A percentile compares a stretch with the other conserved stretches of the same genome.
phyloP scores from a whole-genome alignment of 306 rosid species.

The Crotalaria pallida region DNA sequence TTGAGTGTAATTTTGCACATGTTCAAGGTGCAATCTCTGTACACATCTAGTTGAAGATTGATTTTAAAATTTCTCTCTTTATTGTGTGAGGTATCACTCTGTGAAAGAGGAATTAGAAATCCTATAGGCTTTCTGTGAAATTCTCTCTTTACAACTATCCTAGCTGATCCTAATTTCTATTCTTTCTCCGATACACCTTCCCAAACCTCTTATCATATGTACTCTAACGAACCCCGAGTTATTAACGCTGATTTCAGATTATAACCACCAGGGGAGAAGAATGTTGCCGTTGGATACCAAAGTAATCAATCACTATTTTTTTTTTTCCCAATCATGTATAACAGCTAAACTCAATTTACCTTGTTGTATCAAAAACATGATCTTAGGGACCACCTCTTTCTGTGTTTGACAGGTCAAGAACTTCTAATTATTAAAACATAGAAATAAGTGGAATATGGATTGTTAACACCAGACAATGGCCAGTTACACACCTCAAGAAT shows the following conservation, averaged over 20 bases:
- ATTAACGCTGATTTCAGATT: background rate
- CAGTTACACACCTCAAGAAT: slow-evolving; percentile 66
- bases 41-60: too few relatives aligned
- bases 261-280: background rate
- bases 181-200: too few relatives aligned
- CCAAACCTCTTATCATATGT: too few relatives aligned
- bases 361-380: slow-evolving; percentile 1
- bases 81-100: too few relatives aligned
- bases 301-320: background rate
- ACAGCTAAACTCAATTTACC: background rate
- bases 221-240: background rate
- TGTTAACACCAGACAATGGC: slow-evolving; percentile 25
- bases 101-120: too few relatives aligned
- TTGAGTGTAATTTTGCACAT: too few relatives aligned
- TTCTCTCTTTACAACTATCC: too few relatives aligned
- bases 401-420: background rate
- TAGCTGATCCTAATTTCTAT: too few relatives aligned
- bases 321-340: slow-evolving; percentile 12
- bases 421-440: slow-evolving; percentile 2
- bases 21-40: too few relatives aligned
- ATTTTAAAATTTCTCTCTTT: too few relatives aligned
- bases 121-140: too few relatives aligned
- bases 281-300: background rate
- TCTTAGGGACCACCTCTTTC: slow-evolving; percentile 8
- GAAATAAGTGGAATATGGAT: slow-evolving; percentile 14